phyloP scores from a whole-genome alignment of 169 alveolate genomes.

The Plasmodium chabaudi region DNA sequence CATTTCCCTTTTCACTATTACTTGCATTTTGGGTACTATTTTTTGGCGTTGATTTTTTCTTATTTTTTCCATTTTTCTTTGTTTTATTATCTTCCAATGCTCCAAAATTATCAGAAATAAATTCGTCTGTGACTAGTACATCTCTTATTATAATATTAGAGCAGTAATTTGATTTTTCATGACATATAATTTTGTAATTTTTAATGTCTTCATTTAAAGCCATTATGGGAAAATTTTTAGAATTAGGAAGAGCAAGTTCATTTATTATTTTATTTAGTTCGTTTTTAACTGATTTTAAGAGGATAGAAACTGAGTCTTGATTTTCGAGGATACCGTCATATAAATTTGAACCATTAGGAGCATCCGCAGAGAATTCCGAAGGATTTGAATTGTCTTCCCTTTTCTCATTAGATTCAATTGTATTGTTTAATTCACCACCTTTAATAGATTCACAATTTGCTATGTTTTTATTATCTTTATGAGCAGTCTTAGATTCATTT shows the following conservation, averaged over 20 bases:
- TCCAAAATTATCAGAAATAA: constrained; percentile 33
- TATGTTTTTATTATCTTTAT: not conserved
- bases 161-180: constrained; percentile 38
- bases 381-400: not conserved
- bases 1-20: not conserved
- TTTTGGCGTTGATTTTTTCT: not conserved
- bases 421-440: not conserved
- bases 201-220: constrained; percentile 59
- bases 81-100: not conserved
- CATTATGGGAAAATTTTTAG: constrained; percentile 72
- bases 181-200: constrained; percentile 44
- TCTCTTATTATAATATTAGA: constrained; percentile 57
- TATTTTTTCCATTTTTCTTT: constrained; percentile 13
- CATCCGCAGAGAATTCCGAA: not conserved
- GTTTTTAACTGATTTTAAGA: constrained; percentile 42
- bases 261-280: constrained; percentile 45
- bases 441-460: not conserved
- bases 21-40: not conserved
- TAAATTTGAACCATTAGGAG: too few species aligned
- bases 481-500: not conserved
- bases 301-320: constrained; percentile 26
- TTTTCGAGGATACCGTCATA: constrained; percentile 18
- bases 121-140: constrained; percentile 61
- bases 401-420: not conserved
- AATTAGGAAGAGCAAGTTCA: constrained; percentile 57